phyloP scores from a whole-genome alignment of 306 rosid species.

The Malus asiatica region DNA sequence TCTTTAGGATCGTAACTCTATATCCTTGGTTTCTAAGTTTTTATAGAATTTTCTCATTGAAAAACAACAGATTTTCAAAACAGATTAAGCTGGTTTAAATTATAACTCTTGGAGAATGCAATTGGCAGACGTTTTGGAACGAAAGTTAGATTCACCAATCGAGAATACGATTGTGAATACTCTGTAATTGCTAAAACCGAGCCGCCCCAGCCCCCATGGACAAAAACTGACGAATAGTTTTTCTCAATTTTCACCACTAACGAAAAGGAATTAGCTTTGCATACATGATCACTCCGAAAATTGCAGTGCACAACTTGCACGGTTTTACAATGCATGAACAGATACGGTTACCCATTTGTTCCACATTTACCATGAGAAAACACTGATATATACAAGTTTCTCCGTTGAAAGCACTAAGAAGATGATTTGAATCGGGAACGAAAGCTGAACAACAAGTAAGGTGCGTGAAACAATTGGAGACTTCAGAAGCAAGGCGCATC shows the following conservation, averaged over 20 bases:
- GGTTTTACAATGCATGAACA: neutral
- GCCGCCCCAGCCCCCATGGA: neutral
- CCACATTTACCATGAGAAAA: neutral
- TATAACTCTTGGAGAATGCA: neutral
- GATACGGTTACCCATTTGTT: neutral
- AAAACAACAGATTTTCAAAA: neutral
- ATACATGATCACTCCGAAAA: neutral
- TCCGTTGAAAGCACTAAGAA: neutral
- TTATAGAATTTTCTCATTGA: neutral
- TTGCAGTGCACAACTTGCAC: neutral
- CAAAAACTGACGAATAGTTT: neutral
- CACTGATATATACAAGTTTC: neutral
- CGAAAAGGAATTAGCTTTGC: neutral
- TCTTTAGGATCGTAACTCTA: too few relatives aligned
- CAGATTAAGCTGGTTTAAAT: neutral
- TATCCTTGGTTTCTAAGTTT: neutral
- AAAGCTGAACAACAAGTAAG: neutral
- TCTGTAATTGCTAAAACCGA: neutral
- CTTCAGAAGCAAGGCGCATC: neutral
- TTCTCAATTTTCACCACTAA: neutral
- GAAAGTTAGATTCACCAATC: too few relatives aligned
- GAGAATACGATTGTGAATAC: neutral
- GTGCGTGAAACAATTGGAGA: neutral
- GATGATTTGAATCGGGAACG: too few relatives aligned
- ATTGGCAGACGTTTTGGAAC: neutral